Evolutionary conservation across 495 filamentous ascomycete species (phyloP), one percentile per base, ranked within the genome.

Genomic region (Penicillium cataractarum): DNA sequence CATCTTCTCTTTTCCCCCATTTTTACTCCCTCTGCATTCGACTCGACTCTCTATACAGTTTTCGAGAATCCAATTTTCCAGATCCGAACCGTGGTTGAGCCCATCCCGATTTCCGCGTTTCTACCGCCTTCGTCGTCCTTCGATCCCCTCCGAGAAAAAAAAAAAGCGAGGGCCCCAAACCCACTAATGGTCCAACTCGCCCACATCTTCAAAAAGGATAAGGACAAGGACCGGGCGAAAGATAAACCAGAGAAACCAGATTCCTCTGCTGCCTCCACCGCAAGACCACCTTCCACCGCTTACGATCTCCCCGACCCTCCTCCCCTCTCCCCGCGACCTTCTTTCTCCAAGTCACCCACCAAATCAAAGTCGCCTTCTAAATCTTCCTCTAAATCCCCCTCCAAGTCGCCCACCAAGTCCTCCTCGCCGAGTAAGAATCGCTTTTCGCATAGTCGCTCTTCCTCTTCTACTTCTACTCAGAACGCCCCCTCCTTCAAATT

Each of bases 121-220:
- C 79, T 74, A 80, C 78, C 79, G 77, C 78, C 74, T 81, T 81
- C 79, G 77, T 72, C 70, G 72, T 61, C 65, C 68, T 81, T 81
- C 79, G 76, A 81, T 68, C 67, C 66, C 53, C 58, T 65, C 64
- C 22, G 64, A 72, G 65, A 63, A 71, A 68, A 68, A 69, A 68
- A 63, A 60, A 39, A 60, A 51, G 31, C 64, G 58, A 44, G 29
- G 51, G 51, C n/a, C n/a, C n/a, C 8, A 42, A 42, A 24, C 64
- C 58, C 65, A 71, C 65, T 59, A 66, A 73, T 73, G 70, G 70
- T 71, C 60, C 70, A 73, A 73, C 68, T 73, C 70, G 65, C 70
- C 68, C 68, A 79, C 68, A 74, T 77, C 67, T 71, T 74, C 74
- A 69, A 71, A 61, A 77, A 75, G 57, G 71, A 74, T 33, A 75